Conservation (phyloP, 176 grass and related monocot genomes). For the Cymbopogon citratus region DNA sequence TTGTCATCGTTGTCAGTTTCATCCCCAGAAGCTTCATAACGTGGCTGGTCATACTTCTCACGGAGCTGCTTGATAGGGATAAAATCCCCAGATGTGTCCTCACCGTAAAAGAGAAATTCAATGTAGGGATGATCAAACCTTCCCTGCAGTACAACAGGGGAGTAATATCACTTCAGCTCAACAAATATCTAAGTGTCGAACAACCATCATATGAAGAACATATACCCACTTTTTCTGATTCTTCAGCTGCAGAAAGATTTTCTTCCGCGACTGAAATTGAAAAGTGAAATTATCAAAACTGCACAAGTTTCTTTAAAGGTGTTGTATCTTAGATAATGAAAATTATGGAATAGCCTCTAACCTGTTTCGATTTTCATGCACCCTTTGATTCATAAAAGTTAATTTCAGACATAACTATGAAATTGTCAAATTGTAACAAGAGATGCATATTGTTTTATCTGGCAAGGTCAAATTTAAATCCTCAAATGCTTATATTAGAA, state of each 20-base stretch:
- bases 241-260: conserved; percentile 69
- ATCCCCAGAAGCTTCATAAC: conserved; percentile 68
- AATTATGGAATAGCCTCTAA: neutral
- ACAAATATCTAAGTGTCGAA: neutral
- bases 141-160: conserved; percentile 33
- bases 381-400: neutral
- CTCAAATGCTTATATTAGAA: conserved; percentile 8
- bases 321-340: neutral
- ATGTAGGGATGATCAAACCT: conserved; percentile 88
- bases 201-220: neutral
- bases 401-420: neutral
- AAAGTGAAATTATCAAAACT: conserved; percentile 13
- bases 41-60: conserved; percentile 74
- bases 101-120: conserved; percentile 83
- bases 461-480: conserved; percentile 13
- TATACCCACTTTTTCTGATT: conserved; percentile 50
- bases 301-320: neutral
- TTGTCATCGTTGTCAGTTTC: conserved; percentile 32
- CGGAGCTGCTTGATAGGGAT: conserved; percentile 91
- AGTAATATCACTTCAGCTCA: neutral
- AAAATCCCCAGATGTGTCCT: conserved; percentile 73
- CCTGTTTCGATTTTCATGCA: neutral
- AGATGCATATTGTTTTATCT: neutral
- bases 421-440: neutral
- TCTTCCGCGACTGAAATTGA: conserved; percentile 75